A percentile compares a stretch with the other conserved stretches of the same genome.
Conservation (phyloP, 306 rosid genomes). For the Lupinus albus region DNA sequence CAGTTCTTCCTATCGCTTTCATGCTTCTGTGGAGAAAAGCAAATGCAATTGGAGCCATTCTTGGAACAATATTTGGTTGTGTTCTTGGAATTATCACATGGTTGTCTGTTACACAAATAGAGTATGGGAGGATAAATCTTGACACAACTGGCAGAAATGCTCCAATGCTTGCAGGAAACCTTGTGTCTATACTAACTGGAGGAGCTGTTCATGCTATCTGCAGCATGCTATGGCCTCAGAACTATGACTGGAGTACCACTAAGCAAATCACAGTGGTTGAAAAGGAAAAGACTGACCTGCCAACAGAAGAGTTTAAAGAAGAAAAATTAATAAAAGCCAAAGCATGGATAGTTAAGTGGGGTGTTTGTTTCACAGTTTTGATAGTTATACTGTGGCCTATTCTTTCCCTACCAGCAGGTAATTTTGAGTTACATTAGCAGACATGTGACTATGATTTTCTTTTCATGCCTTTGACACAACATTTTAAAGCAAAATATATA, state of each 20-base stretch:
- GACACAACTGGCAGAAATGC: slow-evolving; percentile 86
- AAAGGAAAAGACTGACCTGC: slow-evolving; percentile 68
- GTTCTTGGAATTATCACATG: slow-evolving; percentile 75
- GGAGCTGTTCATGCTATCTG: slow-evolving; percentile 67
- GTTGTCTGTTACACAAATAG: slow-evolving; percentile 65
- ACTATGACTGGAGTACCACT: slow-evolving; percentile 88
- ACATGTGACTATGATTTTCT: slow-evolving; percentile 6
- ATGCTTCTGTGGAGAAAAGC: slow-evolving; percentile 90
- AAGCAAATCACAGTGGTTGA: slow-evolving; percentile 76
- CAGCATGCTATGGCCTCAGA: slow-evolving; percentile 77
- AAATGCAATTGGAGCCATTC: slow-evolving; percentile 82
- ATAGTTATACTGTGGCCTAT: slow-evolving; percentile 86
- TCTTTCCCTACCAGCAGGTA: slow-evolving; percentile 87
- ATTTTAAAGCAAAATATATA: slow-evolving; percentile 2
- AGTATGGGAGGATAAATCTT: slow-evolving; percentile 72
- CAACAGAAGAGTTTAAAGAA: slow-evolving; percentile 75
- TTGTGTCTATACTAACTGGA: slow-evolving; percentile 73
- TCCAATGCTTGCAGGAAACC: slow-evolving; percentile 94
- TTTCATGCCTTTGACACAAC: background rate
- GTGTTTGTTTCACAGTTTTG: slow-evolving; percentile 71
- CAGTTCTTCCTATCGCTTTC: slow-evolving; percentile 88
- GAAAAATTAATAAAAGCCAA: slow-evolving; percentile 65
- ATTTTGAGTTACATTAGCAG: slow-evolving; percentile 19
- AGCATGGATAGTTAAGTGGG: slow-evolving; percentile 86
- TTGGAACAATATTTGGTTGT: slow-evolving; percentile 75